These are phyloP conservation scores for Orbilia ellipsospora DNA, from an alignment of 2,329 filamentous ascomycete species.

Conservation along the genomic window DNA sequence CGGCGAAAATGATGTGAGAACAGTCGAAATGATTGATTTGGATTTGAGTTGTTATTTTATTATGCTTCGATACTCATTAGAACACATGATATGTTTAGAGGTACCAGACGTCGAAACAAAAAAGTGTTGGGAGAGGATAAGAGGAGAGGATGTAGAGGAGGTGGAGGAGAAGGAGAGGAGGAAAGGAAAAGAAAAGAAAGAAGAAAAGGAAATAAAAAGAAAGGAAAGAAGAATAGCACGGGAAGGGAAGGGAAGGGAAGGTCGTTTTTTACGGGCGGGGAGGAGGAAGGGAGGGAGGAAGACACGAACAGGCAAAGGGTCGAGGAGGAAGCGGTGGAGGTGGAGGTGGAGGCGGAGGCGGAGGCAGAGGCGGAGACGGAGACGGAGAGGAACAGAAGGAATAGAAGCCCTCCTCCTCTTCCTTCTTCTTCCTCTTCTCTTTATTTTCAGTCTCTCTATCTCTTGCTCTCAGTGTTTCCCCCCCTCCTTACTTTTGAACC, in stretches of 20 bases:
- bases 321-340: no score
- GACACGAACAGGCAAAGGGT: neutral
- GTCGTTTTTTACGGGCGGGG: no score
- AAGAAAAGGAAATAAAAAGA: constrained; percentile 31
- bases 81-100: neutral
- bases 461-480: no score
- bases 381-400: no score
- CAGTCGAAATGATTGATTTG: no score
- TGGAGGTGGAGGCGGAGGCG: neutral
- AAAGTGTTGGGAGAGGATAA: constrained; percentile 19
- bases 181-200: constrained; percentile 21
- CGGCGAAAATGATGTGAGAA: no score
- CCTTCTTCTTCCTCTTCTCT: no score
- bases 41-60: no score
- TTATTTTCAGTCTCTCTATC: no score
- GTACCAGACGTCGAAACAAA: constrained; percentile 18
- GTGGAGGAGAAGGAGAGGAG: constrained; percentile 9
- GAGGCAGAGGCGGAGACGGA: constrained; percentile 1
- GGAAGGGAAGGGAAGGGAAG: constrained; percentile 13
- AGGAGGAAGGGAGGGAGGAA: constrained; percentile 5
- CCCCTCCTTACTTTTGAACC: no score
- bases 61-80: no score
- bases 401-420: no score
- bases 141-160: constrained; percentile 34
- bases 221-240: constrained; percentile 16